Evolutionary conservation across 495 filamentous ascomycete species (phyloP), one percentile per base, ranked within the genome.

Genomic region (Annulohypoxylon bovei): DNA sequence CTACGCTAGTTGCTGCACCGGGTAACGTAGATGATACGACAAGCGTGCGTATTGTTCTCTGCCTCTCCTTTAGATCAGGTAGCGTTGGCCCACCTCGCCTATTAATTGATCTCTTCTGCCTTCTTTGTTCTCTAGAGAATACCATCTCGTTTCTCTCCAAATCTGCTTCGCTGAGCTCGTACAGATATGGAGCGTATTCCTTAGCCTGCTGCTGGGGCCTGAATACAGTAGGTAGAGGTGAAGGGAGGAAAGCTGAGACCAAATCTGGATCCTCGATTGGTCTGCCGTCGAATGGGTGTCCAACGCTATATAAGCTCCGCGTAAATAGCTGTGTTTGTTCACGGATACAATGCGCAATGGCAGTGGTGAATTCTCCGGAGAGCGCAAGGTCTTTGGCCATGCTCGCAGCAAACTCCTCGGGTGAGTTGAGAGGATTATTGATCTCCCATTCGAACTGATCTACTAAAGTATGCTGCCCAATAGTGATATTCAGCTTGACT

Each of bases 361-460:
- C 94, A 0, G 95, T 99, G 6, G 93, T 96, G 76, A 99, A 99
- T 78, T 99, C 95, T 37, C 95, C 95, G 20, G 92, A 92, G 32
- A 99, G 86, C 2, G 93, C 93, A n/a, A 98, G 85, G 61, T 99
- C 95, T 44, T 88, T 86, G 1, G 94, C 89, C 92, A 98, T 95
- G 68, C 89, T 88, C 47, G 88, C 82, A 12, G 95, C 96, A 78
- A 99, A 99, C 59, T 96, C 91, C 78, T 99, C 95, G 0, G 95
- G 94, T 0, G 90, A 95, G 79, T 99, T 98, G 66, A 89, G 82
- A 0, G 93, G 89, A 73, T 98, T 95, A 77, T 98, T 98, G 75
- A 98, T 93, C 74, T 98, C 95, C 95, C 95, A 99, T 80, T 99
- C 95, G 56, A 99, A 98, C 76, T 99, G 96, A 73, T 99, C 95